Conservation (phyloP, 108 stramenopile species). For the Cyclostephanos invisitatus region DNA sequence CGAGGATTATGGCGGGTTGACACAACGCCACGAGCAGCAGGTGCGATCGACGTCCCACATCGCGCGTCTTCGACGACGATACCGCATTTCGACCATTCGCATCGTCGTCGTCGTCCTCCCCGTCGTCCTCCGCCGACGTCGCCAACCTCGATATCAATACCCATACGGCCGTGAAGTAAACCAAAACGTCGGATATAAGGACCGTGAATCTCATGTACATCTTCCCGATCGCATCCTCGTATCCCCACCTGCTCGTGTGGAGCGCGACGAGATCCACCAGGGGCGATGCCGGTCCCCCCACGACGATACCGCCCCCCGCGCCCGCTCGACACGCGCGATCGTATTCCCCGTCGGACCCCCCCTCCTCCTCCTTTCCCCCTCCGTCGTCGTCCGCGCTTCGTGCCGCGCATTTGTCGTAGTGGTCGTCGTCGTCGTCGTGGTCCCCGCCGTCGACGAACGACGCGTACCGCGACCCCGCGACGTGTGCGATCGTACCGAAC, state of each 20-base stretch:
- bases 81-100: no score
- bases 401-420: no score
- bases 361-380: neutral
- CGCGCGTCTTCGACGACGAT: neutral
- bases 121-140: neutral
- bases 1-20: conserved; percentile 82
- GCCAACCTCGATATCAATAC: conserved; percentile 18
- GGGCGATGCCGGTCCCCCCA: neutral
- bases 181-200: conserved; percentile 58
- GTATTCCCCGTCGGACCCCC: neutral
- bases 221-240: conserved; percentile 77
- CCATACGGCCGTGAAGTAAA: conserved; percentile 66
- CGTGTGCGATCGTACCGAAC: conserved; percentile 64
- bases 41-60: neutral
- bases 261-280: conserved; percentile 55
- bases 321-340: no score
- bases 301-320: no score
- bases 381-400: no score
- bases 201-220: conserved; percentile 85
- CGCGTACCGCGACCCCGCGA: conserved; percentile 41
- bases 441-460: conserved; percentile 16
- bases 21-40: conserved; percentile 49
- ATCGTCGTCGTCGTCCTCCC: neutral
- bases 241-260: conserved; percentile 70
- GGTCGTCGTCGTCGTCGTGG: conserved; percentile 19